Base-by-base conservation (phyloP, 2,329 filamentous ascomycete genomes). In the Pyrenophora seminiperda region DNA sequence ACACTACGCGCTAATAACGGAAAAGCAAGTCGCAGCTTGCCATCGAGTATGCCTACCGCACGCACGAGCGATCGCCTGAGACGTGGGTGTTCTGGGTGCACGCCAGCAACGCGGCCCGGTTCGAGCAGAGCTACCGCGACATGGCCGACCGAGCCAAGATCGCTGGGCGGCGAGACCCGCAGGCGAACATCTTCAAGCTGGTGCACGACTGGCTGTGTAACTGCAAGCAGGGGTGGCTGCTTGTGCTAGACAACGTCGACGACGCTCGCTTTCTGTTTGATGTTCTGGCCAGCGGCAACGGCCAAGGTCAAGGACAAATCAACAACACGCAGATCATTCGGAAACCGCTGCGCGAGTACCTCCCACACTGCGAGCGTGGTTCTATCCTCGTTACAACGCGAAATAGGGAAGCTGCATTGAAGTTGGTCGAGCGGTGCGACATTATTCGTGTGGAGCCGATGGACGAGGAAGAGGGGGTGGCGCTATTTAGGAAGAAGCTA, bases 1-100 rank as follows among this genome's bases (percentile, higher is more conserved):
- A 15, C 32, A 27, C 20, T 19, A 24, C 24, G 14, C 7, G 17
- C 53, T 54, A 30, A 57, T 32, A 1, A 11, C 14, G 17, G 20
- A 20, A 29, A 27, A 56, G 54, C 30, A 61, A 55, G 40, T 61
- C 58, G 31, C 50, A 54, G 20, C 50, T 53, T 4, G 54, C 54
- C 10, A 53, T 53, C n/a, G 50, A 56, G 37, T n/a, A 59, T 34
- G 24, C 31, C 27, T 55, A 58, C 13, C 47, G 52, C 15, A 54
- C 41, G 3, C 13, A 3, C 13, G 47, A 62, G 9, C 14, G n/a
- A 6, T 55, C 51, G 27, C 51, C 54, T 1, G 33, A 56, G 29
- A 62, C 52, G 15, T 58, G 54, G 49, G 52, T 60, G 62, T 5
- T 59, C 20, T 57, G 45, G 54, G 44, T 19, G 22, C 31, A 46